These are phyloP conservation scores for Aureobasidium sp. DNA, from an alignment of 2,329 filamentous ascomycete species.

Conservation along the genomic window DNA sequence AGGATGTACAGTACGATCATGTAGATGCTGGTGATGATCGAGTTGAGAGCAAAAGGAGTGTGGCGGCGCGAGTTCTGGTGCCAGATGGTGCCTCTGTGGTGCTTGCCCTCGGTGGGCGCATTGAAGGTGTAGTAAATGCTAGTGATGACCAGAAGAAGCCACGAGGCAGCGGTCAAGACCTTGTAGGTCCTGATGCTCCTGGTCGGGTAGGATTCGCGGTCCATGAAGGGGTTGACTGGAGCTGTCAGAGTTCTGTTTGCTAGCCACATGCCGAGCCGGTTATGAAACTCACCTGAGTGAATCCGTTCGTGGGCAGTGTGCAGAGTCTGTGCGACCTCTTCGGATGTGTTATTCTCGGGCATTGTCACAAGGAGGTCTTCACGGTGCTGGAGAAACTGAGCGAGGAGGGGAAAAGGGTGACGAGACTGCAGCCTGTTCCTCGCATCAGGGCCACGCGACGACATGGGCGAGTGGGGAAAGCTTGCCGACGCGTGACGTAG, in stretches of 20 bases:
- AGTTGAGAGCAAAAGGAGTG: slow-evolving; percentile 71
- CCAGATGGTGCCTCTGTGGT: slow-evolving; percentile 59
- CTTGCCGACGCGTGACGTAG: neutral
- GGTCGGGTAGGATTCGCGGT: slow-evolving; percentile 57
- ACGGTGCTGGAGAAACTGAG: neutral
- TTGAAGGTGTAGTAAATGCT: slow-evolving; percentile 68
- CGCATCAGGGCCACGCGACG: neutral
- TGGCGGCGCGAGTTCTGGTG: slow-evolving; percentile 59
- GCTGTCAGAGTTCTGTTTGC: neutral
- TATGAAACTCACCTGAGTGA: slow-evolving; percentile 9
- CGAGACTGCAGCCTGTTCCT: slow-evolving; percentile 2
- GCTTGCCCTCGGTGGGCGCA: slow-evolving; percentile 54
- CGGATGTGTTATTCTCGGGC: slow-evolving; percentile 12
- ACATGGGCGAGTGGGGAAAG: slow-evolving; percentile 9
- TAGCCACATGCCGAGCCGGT: neutral
- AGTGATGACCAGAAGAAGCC: slow-evolving; percentile 64
- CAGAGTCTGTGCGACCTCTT: slow-evolving; percentile 2
- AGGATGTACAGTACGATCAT: slow-evolving; percentile 70
- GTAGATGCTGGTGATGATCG: slow-evolving; percentile 59
- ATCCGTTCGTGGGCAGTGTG: slow-evolving; percentile 1
- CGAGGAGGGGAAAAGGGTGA: neutral
- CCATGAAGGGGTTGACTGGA: slow-evolving; percentile 68
- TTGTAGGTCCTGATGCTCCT: slow-evolving; percentile 65
- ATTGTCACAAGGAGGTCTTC: neutral
- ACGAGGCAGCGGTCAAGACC: slow-evolving; percentile 64